These are phyloP conservation scores for Waitea zeae DNA, from an alignment of 1,284 basidiomycete species.

Conservation along the genomic window DNA sequence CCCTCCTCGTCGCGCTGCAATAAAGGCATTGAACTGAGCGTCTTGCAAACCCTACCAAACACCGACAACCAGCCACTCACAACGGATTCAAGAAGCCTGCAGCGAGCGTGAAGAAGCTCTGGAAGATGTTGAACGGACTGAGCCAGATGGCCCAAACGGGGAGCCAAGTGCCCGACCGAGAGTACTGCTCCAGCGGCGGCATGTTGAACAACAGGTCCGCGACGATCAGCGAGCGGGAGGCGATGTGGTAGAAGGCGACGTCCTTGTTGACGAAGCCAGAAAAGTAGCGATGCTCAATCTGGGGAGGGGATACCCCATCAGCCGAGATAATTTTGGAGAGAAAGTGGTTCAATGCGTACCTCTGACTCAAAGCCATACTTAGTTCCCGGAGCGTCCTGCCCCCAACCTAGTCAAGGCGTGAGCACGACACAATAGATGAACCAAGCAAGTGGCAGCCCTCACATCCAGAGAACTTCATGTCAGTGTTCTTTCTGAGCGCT, in stretches of 20 bases:
- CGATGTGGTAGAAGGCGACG: slow-evolving; percentile 73
- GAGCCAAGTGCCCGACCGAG: slow-evolving; percentile 25
- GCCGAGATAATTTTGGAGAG: slow-evolving; percentile 53
- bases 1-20: slow-evolving; percentile 17
- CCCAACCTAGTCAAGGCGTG: slow-evolving; percentile 49
- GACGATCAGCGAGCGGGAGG: slow-evolving; percentile 65
- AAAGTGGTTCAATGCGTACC: no score
- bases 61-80: slow-evolving; percentile 33
- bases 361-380: slow-evolving; percentile 76
- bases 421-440: no score
- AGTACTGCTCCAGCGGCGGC: slow-evolving; percentile 63
- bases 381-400: slow-evolving; percentile 39
- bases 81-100: no score
- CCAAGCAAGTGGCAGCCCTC: no score
- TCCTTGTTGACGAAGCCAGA: slow-evolving; percentile 76
- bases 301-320: slow-evolving; percentile 8
- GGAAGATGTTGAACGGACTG: no score
- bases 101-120: no score
- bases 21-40: slow-evolving; percentile 29
- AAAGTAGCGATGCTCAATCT: slow-evolving; percentile 29
- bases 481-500: slow-evolving; percentile 20
- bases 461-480: no score
- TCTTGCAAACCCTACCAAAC: slow-evolving; percentile 38
- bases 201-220: slow-evolving; percentile 89
- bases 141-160: slow-evolving; percentile 31